Evolutionary conservation across 2,329 filamentous ascomycete species (phyloP).

Genomic region (Fonsecaea pedrosoi): DNA sequence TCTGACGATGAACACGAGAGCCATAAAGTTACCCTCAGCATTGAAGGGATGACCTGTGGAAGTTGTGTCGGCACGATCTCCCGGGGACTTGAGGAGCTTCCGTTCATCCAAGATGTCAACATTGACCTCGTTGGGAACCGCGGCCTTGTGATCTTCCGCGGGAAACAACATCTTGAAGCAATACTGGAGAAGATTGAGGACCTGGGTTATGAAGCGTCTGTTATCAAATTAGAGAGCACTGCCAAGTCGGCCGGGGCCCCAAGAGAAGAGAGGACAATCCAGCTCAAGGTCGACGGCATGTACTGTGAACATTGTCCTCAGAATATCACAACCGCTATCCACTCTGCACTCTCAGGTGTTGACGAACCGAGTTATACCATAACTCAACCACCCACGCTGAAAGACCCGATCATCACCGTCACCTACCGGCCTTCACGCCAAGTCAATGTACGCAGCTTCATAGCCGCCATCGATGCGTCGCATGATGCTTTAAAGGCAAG

Average conservation of each 20-base stretch:
- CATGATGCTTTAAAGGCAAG: constrained; percentile 71
- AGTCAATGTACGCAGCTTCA: constrained; percentile 78
- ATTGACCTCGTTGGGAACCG: constrained; percentile 61
- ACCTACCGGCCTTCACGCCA: constrained; percentile 72
- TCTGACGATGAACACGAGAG: constrained; percentile 29
- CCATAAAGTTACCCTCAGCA: constrained; percentile 55
- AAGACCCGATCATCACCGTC: constrained; percentile 72
- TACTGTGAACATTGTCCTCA: constrained; percentile 75
- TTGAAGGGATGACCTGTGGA: constrained; percentile 65
- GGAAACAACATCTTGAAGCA: constrained; percentile 52
- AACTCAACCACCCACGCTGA: constrained; percentile 61
- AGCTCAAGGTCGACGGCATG: constrained; percentile 73
- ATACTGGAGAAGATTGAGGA: constrained; percentile 61
- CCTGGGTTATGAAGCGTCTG: constrained; percentile 69
- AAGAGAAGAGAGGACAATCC: constrained; percentile 58
- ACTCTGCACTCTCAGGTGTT: constrained; percentile 36
- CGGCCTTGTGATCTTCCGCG: constrained; percentile 57
- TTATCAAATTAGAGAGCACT: constrained; percentile 58
- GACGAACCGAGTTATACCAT: constrained; percentile 55
- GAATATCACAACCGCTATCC: constrained; percentile 46
- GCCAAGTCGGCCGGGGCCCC: constrained; percentile 42
- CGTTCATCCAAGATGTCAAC: constrained; percentile 56
- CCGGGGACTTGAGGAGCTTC: constrained; percentile 53
- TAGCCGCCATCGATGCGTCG: constrained; percentile 69
- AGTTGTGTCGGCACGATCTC: constrained; percentile 61